Base-by-base conservation (phyloP, 768 basidiomycete genomes). In the Asterophora parasitica region DNA sequence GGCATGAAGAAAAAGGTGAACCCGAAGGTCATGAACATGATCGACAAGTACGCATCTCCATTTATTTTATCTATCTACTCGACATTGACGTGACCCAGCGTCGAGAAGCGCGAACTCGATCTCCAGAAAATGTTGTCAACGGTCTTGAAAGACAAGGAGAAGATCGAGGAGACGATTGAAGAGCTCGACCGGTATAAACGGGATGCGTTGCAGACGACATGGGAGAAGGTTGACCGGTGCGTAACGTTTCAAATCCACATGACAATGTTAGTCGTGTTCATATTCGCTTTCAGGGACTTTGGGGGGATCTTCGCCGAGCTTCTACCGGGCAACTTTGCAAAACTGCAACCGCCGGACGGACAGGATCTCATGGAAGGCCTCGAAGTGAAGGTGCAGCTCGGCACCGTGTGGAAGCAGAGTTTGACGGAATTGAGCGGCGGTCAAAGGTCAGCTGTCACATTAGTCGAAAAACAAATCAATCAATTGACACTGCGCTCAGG, bases 371-470 rank as follows among this genome's bases (percentile, higher is more conserved):
- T 92, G 68, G 80, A 92, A 48, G 96, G 96, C 30, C 79, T 99
- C 6, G 96, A 99, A 64, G 94, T 99, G 67, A 99, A 98, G 63
- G 96, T 99, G 9, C 84, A 79, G 56, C 80, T 99, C 1, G 96
- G 96, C 8, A 82, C 76, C 23, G 92, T 99, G 0, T 99, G 96
- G 96, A 99, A 99, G 65, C 90, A 93, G 57, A 92, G 90, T 62
- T 73, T 99, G 63, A 99, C 95, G 0, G 96, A 99, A 62, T 74
- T 99, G 44, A 95, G 92, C 58, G 96, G 96, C 49, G 96, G 96
- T 9, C 96, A 99, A 73, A 74, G 96, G 92, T 93, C 51, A 50
- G 83, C 64, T 26, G 7, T 40, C 39, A 6, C 27, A 19, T n/a
- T 7, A 5, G 20, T 20, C 8, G 13, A 26, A n/a, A 12, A 30